Evolutionary conservation across 768 basidiomycete genomes (phyloP), one percentile per base, ranked within the genome.

Genomic region (Lactifluus rugatus): DNA sequence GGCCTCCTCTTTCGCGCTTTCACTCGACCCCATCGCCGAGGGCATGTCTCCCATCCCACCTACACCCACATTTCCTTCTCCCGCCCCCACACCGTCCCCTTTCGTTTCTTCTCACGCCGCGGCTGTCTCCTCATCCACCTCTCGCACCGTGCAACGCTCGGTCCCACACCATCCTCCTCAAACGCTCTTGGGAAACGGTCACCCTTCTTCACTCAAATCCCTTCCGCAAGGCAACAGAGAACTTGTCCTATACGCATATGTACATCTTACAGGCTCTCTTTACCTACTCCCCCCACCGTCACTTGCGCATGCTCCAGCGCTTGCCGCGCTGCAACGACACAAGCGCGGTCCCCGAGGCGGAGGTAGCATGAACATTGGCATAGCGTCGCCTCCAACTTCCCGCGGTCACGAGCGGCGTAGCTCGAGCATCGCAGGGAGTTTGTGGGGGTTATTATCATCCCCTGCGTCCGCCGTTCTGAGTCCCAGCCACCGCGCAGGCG

Each of bases 201-300:
- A 50, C 50, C 58, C 58, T 21, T 21, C 58, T 21, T 41, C 61
- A 28, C 13, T 41, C n/a, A 60, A 54, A 37, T 23, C 48, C 8
- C 58, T 60, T 19, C 58, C 57, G 14, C 39, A 21, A 17, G 52
- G 51, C 48, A 50, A 46, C 37, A 31, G 78, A 0, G 87, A 92
- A 62, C 72, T 89, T 17, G 80, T 93, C 19, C 78, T 93, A 2
- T 93, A 93, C 69, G 83, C 91, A 0, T 93, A 93, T 64, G 89
- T 84, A 0, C 88, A 93, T 57, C 77, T 93, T 32, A 73, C 80
- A 6, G 92, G 92, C 5, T 80, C 81, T 0, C 74, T 88, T 17
- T 73, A 78, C 23, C 70, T 92, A 60, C 74, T 79, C 5, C 80
- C 85, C 1, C 66, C 69, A n/a, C 67, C 74, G 23, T 72, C 76